Evolutionary conservation across 1,139 yeast species (phyloP).

Genomic region (Kodamaea derodonti): DNA sequence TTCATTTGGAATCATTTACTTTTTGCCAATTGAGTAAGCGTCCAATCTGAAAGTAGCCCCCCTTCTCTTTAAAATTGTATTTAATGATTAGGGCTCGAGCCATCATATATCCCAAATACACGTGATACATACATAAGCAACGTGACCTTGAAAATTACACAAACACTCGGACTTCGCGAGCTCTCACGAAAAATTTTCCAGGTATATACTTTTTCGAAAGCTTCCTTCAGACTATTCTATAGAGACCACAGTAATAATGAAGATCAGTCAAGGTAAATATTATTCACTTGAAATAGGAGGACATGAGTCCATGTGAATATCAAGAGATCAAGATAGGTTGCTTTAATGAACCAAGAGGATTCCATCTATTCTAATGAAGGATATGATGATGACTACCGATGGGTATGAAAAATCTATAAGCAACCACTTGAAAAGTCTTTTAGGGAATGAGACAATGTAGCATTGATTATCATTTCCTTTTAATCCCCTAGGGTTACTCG

Average conservation of each 20-base stretch:
- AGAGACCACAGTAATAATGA: slow-evolving; percentile 37
- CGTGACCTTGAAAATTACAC: slow-evolving; percentile 7
- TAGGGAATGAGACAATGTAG: too few species aligned
- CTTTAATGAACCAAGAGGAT: too few species aligned
- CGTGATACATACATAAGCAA: slow-evolving; percentile 7
- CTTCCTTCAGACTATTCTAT: slow-evolving; percentile 9
- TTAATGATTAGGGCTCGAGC: not conserved
- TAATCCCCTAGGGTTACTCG: too few species aligned
- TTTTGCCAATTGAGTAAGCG: too few species aligned
- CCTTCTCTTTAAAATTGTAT: not conserved
- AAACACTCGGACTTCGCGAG: not conserved
- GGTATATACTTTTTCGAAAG: slow-evolving; percentile 6
- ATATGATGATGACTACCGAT: too few species aligned
- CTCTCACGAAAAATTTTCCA: slow-evolving; percentile 7
- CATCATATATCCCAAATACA: not conserved
- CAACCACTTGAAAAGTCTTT: too few species aligned
- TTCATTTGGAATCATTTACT: too few species aligned
- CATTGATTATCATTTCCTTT: too few species aligned
- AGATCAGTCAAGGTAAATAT: slow-evolving; percentile 58
- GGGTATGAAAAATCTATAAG: too few species aligned
- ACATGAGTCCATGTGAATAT: not conserved
- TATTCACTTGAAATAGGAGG: slow-evolving; percentile 4
- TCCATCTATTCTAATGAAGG: too few species aligned
- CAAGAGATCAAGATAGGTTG: not conserved
- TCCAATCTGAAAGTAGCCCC: too few species aligned